These are phyloP conservation scores for Leishmania lainsoni DNA, from an alignment of 208 protist genomes.

Conservation along the genomic window DNA sequence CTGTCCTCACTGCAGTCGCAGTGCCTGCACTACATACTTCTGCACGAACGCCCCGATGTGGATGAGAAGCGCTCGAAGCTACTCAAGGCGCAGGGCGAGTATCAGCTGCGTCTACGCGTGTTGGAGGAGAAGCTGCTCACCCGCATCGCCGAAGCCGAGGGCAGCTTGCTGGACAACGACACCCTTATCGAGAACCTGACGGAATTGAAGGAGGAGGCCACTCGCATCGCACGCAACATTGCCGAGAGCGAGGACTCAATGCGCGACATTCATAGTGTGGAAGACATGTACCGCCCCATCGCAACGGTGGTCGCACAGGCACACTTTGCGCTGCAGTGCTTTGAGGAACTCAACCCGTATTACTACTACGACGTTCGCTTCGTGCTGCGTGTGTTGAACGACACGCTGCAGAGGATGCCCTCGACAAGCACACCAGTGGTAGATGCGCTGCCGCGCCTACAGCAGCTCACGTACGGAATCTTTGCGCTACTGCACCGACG, in stretches of 20 bases:
- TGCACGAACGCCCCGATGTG: constrained; percentile 96
- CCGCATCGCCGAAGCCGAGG: constrained; percentile 92
- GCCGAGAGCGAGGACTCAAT: constrained; percentile 93
- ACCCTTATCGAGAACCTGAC: constrained; percentile 94
- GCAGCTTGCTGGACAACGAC: constrained; percentile 98
- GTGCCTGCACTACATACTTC: constrained; percentile 92
- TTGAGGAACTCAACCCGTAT: constrained; percentile 94
- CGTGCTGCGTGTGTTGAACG: constrained; percentile 93
- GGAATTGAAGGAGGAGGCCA: constrained; percentile 94
- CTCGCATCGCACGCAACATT: constrained; percentile 90
- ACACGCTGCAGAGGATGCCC: constrained; percentile 74
- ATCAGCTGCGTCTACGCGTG: constrained; percentile 91
- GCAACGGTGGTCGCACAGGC: constrained; percentile 86
- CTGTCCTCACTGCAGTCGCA: constrained; percentile 94
- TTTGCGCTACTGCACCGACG: constrained; percentile 82
- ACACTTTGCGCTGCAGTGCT: constrained; percentile 96
- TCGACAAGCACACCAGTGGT: constrained; percentile 4
- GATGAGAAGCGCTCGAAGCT: constrained; percentile 93
- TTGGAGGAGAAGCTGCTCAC: constrained; percentile 97
- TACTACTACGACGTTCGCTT: constrained; percentile 98
- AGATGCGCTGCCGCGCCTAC: constrained; percentile 20
- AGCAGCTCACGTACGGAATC: constrained; percentile 51
- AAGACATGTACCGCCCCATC: constrained; percentile 94
- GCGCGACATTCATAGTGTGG: constrained; percentile 80
- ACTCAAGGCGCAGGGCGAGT: constrained; percentile 95